Base-by-base conservation (phyloP, 352 stramenopile genomes). In the Hyaloperonospora arabidopsidis region DNA sequence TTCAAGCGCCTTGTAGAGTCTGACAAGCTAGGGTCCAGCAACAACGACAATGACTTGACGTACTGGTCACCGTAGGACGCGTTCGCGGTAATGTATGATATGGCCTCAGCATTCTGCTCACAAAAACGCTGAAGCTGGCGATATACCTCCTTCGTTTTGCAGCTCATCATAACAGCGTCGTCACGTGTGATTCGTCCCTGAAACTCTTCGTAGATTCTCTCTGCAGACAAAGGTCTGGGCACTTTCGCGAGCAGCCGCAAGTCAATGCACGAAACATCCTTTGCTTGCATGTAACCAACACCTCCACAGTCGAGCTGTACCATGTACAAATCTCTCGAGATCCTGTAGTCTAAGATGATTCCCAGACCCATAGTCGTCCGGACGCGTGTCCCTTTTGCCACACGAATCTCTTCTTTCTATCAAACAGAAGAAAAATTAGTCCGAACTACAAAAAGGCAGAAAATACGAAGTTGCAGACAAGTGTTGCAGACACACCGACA, bases 51-150 rank as follows among this genome's bases (percentile, higher is more conserved):
- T 10, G 79, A 71, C 40, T 70, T 46, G 0, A 72, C 72, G 54
- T 92, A 92, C 45, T 89, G 74, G 18, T 85, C 70, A 13, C 79
- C 70, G 46, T 89, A 90, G 15, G 61, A 61, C 1, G 72, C 70
- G 36, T 88, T 90, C 1, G 76, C 88, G 2, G 79, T 88, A 10
- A 90, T 67, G 22, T 87, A 86, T 36, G 79, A 89, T 15, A 92
- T 85, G 14, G 75, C 67, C 36, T 86, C 68, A 1, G 76, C 74
- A 52, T 92, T 72, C 43, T 84, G 61, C 40, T 89, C 82, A 28
- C 79, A 92, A 38, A 89, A 79, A 15, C 49, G 52, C 48, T 86
- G 70, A n/a, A 90, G 57, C 21, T 63, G 68, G 0, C 36, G 52
- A 47, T 90, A 88, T 35, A 76, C 71, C 19, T 74, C 61, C 34